Conservation (phyloP, 257 asterid genomes). For the Cruciata laevipes region DNA sequence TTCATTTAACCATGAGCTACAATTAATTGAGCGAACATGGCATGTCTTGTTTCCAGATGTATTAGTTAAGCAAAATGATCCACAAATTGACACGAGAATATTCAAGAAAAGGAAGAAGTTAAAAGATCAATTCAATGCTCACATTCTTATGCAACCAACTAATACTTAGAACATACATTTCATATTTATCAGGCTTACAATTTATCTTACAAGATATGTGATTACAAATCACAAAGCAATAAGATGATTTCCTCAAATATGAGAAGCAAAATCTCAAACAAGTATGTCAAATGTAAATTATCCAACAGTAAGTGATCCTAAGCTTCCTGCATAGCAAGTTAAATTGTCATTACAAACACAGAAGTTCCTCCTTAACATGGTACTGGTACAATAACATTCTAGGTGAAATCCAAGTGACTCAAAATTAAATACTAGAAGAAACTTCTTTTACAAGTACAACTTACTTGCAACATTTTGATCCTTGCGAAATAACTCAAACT, state of each 20-base stretch:
- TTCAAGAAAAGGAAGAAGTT: neutral
- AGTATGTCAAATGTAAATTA: neutral
- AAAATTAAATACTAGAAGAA: neutral
- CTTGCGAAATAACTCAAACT: constrained; percentile 58
- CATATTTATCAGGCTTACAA: neutral
- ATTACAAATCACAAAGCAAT: neutral
- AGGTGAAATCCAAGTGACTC: neutral
- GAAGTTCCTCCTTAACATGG: neutral
- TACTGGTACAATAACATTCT: neutral
- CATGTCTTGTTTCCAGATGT: neutral
- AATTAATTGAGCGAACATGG: neutral
- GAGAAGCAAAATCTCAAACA: neutral
- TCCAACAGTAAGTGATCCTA: neutral
- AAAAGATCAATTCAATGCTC: neutral
- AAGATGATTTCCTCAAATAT: neutral
- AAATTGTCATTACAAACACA: neutral
- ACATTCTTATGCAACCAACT: neutral
- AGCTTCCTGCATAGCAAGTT: neutral
- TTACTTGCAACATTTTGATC: constrained; percentile 65
- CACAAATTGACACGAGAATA: neutral
- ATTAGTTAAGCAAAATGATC: neutral
- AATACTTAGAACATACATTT: neutral
- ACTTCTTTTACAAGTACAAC: constrained; percentile 14
- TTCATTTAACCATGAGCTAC: neutral
- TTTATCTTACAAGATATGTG: neutral